Conservation (phyloP, 1,139 yeast species). For the Pichia sp. region DNA sequence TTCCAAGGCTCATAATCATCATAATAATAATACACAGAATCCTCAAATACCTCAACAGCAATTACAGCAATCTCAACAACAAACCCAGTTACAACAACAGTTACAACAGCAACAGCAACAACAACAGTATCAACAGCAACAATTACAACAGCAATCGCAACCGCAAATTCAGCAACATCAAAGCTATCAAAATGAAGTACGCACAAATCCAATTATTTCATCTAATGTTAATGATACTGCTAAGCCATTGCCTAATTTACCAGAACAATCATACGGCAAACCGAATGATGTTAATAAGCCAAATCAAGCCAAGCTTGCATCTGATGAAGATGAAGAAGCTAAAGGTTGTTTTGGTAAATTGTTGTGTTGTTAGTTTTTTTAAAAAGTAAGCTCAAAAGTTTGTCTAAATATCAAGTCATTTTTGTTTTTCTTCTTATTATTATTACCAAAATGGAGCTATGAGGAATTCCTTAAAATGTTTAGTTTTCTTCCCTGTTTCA, state of each 20-base stretch:
- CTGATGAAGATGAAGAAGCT: conserved; percentile 16
- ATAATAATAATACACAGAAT: conserved; percentile 6
- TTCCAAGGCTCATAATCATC: conserved; percentile 16
- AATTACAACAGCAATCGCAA: conserved; percentile 5
- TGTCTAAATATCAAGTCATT: neutral
- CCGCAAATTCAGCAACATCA: conserved; percentile 3
- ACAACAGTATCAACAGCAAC: conserved; percentile 9
- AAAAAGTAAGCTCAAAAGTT: neutral
- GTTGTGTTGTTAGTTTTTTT: conserved; percentile 10
- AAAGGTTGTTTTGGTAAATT: conserved; percentile 22
- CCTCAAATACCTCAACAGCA: conserved; percentile 4
- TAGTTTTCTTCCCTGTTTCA: too few species aligned
- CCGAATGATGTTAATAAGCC: conserved; percentile 13
- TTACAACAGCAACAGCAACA: conserved; percentile 7
- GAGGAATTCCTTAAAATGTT: too few species aligned
- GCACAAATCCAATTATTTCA: neutral
- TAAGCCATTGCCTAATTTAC: conserved; percentile 26
- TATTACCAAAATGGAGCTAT: too few species aligned
- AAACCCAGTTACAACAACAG: conserved; percentile 3
- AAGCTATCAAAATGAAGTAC: conserved; percentile 1
- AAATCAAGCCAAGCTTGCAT: conserved; percentile 9
- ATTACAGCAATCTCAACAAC: conserved; percentile 4
- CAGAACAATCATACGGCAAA: conserved; percentile 13
- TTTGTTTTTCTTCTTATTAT: too few species aligned
- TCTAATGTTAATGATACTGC: conserved; percentile 10